Base-by-base conservation (phyloP, 2,329 filamentous ascomycete species). In the Aureobasidium pullulans region DNA sequence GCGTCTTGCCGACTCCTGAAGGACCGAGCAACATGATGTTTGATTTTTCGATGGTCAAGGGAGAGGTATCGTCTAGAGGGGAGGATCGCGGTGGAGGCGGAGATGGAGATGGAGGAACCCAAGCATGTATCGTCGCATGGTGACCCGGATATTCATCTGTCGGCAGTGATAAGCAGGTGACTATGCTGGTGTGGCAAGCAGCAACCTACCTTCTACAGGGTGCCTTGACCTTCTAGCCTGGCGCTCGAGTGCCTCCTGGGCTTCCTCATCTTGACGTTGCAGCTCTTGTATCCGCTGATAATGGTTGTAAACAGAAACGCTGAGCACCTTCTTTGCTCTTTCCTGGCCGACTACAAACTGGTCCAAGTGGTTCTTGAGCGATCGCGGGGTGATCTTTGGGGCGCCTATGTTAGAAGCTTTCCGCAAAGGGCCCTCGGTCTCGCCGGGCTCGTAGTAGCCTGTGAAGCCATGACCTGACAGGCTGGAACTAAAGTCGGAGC, bases 331-430 rank as follows among this genome's bases (percentile, higher is more conserved):
- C 79, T 99, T 94, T 15, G 94, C 91, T 61, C 90, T 85, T 65
- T 96, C 90, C 73, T 99, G 94, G 42, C 93, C 94, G 4, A 99
- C 93, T 1, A 99, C 93, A 71, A 95, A 99, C 70, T 94, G 89
- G 71, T 99, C 94, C 34, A 97, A 84, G 68, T 94, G 88, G 69
- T 90, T 85, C 78, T 97, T 96, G 67, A 99, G 79, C 66, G 78
- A 75, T 65, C 79, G 81, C 7, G 84, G 84, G 9, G 84, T 87
- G 57, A 86, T 76, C 54, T 77, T 77, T 34, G 81, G 81, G 32
- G 78, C 78, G 60, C 82, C 83, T 62, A 83, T 80, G 36, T 77
- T 77, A 61, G 80, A 81, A 9, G 82, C 79, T 62, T 80, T 81
- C 39, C 79, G 80, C 59, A 88, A 72, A n/a, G 85, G 85, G 0